Percentiles rank a stretch among this genome's conserved stretches.
Evolutionary conservation across 2,329 filamentous ascomycete species (phyloP).

Genomic region (Calycina marina): DNA sequence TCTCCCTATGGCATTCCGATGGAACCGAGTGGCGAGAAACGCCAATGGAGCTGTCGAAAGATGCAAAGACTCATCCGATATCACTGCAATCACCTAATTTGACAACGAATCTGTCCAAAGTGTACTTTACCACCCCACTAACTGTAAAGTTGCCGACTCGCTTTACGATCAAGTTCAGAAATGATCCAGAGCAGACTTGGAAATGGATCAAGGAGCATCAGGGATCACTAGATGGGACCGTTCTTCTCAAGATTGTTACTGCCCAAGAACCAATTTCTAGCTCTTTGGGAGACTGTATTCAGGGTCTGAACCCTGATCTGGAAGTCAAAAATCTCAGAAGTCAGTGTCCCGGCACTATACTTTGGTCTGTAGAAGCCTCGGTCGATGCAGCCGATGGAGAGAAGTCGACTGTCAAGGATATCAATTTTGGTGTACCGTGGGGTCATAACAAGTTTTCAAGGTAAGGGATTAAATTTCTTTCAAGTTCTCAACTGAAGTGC

Average conservation of each 20-base stretch:
- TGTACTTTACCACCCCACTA: slow-evolving; percentile 41
- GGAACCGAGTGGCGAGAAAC: slow-evolving; percentile 42
- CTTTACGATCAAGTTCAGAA: slow-evolving; percentile 61
- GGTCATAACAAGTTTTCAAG: slow-evolving; percentile 20
- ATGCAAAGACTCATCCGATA: slow-evolving; percentile 27
- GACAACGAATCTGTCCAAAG: slow-evolving; percentile 22
- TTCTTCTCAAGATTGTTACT: slow-evolving; percentile 34
- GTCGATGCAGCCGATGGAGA: slow-evolving; percentile 41
- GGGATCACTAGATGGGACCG: slow-evolving; percentile 45
- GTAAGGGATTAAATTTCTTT: slow-evolving; percentile 9
- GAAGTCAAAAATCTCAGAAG: slow-evolving; percentile 39
- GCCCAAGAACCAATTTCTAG: slow-evolving; percentile 13
- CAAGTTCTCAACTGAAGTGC: neutral
- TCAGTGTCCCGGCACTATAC: slow-evolving; percentile 51
- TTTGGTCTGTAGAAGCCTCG: slow-evolving; percentile 51
- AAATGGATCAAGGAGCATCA: slow-evolving; percentile 55
- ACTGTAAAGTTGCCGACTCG: slow-evolving; percentile 32
- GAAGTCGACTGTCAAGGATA: slow-evolving; percentile 36
- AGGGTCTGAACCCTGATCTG: slow-evolving; percentile 40
- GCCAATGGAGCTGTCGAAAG: slow-evolving; percentile 21
- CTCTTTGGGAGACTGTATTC: slow-evolving; percentile 33
- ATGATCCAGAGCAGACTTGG: slow-evolving; percentile 39
- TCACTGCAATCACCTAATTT: slow-evolving; percentile 31
- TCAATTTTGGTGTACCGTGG: slow-evolving; percentile 22
- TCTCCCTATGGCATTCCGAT: slow-evolving; percentile 57